These are phyloP conservation scores for Vaccinium macrocarpon DNA, from an alignment of 148 eudicot species.

Conservation along the genomic window DNA sequence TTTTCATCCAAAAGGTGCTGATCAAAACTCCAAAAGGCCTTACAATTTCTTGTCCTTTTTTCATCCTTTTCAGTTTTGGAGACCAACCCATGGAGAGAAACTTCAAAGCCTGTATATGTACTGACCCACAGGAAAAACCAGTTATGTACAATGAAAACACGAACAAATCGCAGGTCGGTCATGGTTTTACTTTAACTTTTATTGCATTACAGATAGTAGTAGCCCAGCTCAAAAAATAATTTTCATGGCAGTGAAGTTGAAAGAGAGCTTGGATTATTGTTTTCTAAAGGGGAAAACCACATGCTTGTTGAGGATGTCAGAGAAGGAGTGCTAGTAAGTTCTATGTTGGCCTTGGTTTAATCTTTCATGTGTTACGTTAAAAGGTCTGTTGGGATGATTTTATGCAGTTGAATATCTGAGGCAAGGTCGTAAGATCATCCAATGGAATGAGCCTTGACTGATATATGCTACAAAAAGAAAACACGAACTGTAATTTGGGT, in stretches of 20 bases:
- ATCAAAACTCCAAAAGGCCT: not conserved
- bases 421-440: not conserved
- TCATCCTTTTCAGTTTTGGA: slow-evolving; percentile 59
- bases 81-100: slow-evolving; percentile 91
- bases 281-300: slow-evolving; percentile 71
- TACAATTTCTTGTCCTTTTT: not conserved
- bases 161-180: slow-evolving; percentile 74
- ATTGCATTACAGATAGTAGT: not conserved
- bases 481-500: not conserved
- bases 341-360: slow-evolving; percentile 4
- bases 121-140: slow-evolving; percentile 87
- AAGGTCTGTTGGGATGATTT: not conserved
- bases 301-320: slow-evolving; percentile 96
- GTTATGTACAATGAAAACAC: slow-evolving; percentile 95
- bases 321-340: slow-evolving; percentile 92
- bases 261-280: slow-evolving; percentile 79
- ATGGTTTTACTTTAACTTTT: not conserved
- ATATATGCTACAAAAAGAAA: not conserved
- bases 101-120: slow-evolving; percentile 83
- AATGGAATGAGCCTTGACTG: not conserved
- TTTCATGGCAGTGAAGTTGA: slow-evolving; percentile 80
- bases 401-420: not conserved
- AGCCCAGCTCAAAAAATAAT: slow-evolving; percentile 19
- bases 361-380: not conserved
- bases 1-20: not conserved